A percentile compares a stretch with the other conserved stretches of the same genome.
Conservation (phyloP, 139 green algal species). For the Micromonas pusilla region DNA sequence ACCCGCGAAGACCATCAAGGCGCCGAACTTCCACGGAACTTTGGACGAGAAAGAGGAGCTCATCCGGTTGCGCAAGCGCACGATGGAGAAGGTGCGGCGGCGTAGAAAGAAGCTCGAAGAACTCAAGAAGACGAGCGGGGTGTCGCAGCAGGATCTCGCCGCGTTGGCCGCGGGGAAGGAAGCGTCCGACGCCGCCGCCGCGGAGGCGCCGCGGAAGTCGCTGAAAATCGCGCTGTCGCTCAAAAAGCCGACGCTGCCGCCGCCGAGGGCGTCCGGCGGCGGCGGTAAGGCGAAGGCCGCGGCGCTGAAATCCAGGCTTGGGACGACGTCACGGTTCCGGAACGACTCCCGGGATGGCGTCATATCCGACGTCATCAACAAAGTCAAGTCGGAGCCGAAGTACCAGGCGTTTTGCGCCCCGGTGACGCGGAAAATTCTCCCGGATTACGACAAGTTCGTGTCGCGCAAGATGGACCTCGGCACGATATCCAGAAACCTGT, state of each 20-base stretch:
- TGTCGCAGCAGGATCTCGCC: no score
- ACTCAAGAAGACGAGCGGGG: background rate
- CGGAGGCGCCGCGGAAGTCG: no score
- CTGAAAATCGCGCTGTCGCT: no score
- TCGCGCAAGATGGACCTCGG: background rate
- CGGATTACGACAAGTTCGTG: conserved; percentile 11
- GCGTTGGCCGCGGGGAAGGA: no score
- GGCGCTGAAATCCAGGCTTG: no score
- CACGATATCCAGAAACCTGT: background rate
- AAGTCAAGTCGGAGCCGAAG: background rate
- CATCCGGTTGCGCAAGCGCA: conserved; percentile 9
- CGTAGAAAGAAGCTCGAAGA: background rate
- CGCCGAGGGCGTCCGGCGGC: no score
- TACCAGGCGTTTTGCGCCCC: background rate
- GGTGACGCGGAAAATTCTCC: background rate
- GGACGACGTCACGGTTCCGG: background rate
- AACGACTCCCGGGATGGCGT: background rate
- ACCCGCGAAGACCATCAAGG: no score
- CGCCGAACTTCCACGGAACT: background rate
- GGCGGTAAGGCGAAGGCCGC: no score
- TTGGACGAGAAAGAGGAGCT: background rate
- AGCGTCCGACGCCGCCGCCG: no score
- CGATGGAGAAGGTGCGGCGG: conserved; percentile 1
- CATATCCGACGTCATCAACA: background rate
- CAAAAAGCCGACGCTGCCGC: no score